These are phyloP conservation scores for Leccinum fallax DNA, from an alignment of 1,284 basidiomycete species.

Conservation along the genomic window DNA sequence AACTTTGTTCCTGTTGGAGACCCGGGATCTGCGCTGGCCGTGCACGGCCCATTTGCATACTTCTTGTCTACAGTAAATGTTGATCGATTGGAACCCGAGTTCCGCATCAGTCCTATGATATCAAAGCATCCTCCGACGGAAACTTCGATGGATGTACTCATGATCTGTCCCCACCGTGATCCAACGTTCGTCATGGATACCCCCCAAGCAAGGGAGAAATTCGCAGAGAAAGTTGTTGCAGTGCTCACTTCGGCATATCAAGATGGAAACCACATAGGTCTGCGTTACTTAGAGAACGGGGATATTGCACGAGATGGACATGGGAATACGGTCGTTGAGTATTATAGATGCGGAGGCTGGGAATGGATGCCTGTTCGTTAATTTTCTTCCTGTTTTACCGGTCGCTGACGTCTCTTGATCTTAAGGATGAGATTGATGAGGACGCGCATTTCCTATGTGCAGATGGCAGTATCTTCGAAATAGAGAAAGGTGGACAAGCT, in stretches of 20 bases:
- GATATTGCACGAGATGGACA: constrained; percentile 43
- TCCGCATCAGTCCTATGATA: constrained; percentile 47
- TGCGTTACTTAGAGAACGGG: constrained; percentile 59
- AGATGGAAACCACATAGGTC: constrained; percentile 67
- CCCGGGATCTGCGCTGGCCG: constrained; percentile 41
- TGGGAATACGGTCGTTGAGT: constrained; percentile 73
- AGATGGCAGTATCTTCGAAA: constrained; percentile 68
- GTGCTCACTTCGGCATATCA: constrained; percentile 72
- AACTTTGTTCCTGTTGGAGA: constrained; percentile 53
- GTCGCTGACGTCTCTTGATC: constrained; percentile 32
- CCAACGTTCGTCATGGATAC: constrained; percentile 49
- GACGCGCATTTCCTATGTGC: constrained; percentile 69
- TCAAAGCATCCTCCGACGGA: constrained; percentile 41
- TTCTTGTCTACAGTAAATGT: constrained; percentile 82
- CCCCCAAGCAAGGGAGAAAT: constrained; percentile 44
- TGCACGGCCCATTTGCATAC: constrained; percentile 86
- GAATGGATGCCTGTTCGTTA: constrained; percentile 79
- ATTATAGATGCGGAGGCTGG: constrained; percentile 80
- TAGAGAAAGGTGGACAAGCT: constrained; percentile 58
- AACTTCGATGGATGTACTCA: constrained; percentile 71
- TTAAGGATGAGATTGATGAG: constrained; percentile 56
- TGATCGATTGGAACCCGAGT: constrained; percentile 81
- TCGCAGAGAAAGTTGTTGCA: constrained; percentile 49
- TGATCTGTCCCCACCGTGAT: constrained; percentile 82
- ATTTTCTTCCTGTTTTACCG: constrained; percentile 10